Evolutionary conservation across 169 alveolate genomes (phyloP).

Genomic region (Plasmodium gonderi): DNA sequence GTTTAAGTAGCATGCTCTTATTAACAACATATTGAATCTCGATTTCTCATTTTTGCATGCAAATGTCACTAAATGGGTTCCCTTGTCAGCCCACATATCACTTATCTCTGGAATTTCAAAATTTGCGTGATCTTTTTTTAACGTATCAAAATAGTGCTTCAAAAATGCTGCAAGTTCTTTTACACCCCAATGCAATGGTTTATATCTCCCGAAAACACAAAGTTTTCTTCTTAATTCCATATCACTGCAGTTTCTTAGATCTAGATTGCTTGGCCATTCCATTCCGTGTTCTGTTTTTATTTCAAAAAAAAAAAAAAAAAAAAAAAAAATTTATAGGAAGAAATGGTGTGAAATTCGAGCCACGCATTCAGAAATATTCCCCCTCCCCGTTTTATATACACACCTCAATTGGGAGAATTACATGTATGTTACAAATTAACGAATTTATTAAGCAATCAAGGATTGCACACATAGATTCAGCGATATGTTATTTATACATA

Average conservation of each 20-base stretch:
- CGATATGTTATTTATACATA: neutral
- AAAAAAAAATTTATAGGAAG: neutral
- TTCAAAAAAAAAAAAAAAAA: neutral
- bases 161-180: slow-evolving; percentile 35
- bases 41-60: slow-evolving; percentile 68
- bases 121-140: slow-evolving; percentile 42
- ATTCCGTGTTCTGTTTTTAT: slow-evolving; percentile 32
- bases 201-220: slow-evolving; percentile 65
- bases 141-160: slow-evolving; percentile 35
- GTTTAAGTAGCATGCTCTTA: slow-evolving; percentile 68
- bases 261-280: slow-evolving; percentile 54
- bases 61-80: slow-evolving; percentile 66
- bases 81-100: slow-evolving; percentile 72
- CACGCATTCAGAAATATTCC: too few species aligned
- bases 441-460: neutral
- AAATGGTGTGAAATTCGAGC: neutral
- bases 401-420: neutral
- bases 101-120: slow-evolving; percentile 64
- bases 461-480: neutral
- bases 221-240: slow-evolving; percentile 22
- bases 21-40: slow-evolving; percentile 37
- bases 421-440: neutral
- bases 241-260: slow-evolving; percentile 35
- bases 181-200: slow-evolving; percentile 66
- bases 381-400: too few species aligned